These are phyloP conservation scores for Auriscalpium microsporum DNA, from an alignment of 768 basidiomycete species.

Conservation along the genomic window DNA sequence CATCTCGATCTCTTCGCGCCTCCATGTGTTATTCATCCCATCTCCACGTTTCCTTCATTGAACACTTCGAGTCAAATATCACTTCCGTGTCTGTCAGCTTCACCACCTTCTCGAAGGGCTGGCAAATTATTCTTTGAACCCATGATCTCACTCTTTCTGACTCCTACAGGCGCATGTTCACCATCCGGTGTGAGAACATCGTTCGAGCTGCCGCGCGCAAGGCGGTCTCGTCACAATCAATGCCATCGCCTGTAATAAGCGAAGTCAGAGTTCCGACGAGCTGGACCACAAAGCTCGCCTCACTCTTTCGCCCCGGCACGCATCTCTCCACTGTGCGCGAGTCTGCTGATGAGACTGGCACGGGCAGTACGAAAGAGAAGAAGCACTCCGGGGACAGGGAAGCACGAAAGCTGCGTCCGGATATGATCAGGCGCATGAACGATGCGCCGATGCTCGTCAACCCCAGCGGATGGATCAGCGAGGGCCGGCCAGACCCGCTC, in stretches of 20 bases:
- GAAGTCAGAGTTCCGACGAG: slow-evolving; percentile 26
- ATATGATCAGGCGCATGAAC: slow-evolving; percentile 75
- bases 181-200: slow-evolving; percentile 8
- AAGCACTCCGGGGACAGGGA: not conserved
- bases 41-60: too few species aligned
- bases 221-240: not conserved
- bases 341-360: not conserved
- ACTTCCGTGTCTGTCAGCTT: too few species aligned
- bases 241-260: not conserved
- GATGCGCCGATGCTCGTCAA: slow-evolving; percentile 59
- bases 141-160: not conserved
- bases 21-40: too few species aligned
- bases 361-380: not conserved
- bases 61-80: too few species aligned
- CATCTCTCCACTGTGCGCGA: not conserved
- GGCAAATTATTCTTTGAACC: too few species aligned
- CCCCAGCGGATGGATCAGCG: slow-evolving; percentile 65
- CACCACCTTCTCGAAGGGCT: not conserved
- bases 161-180: slow-evolving; percentile 9
- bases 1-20: too few species aligned
- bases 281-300: slow-evolving; percentile 1
- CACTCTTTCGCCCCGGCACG: slow-evolving; percentile 1
- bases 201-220: slow-evolving; percentile 10
- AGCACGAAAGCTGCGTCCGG: slow-evolving; percentile 35
- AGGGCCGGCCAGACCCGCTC: slow-evolving; percentile 24